Base-by-base conservation (phyloP, 352 stramenopile genomes). In the Globisporangium iwayamae region DNA sequence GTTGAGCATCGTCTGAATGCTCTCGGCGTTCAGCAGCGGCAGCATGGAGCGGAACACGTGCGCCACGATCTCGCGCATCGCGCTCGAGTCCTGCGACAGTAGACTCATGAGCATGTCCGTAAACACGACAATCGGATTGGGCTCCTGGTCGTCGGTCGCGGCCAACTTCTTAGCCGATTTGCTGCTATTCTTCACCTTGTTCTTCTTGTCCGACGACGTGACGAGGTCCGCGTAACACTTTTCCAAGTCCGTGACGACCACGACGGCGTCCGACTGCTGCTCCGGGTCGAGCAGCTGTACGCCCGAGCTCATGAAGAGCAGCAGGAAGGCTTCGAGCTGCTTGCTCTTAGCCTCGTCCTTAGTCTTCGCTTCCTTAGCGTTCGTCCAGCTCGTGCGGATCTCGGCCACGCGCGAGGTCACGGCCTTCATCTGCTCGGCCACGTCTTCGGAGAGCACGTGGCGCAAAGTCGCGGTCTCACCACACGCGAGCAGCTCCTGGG, bases 51-150 rank as follows among this genome's bases (percentile, higher is more conserved):
- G 78, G 75, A 96, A 96, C 13, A 87, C 87, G 63, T 92, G 79
- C 18, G 71, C 86, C 20, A 96, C 87, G 34, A 96, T 90, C 34
- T 93, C 85, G 56, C 87, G 87, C 72, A 96, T 76, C 39, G 85
- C 83, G 57, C 83, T 90, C 63, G 87, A 96, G 63, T 93, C 80
- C 57, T 92, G 83, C 28, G 87, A 82, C 41, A 96, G 70, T 67
- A 94, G 65, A 76, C 83, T 90, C 72, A 96, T 65, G 51, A 96
- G 67, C 74, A 94, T 65, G 70, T 96, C 87, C 14, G 80, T 91
- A 14, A 96, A 73, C 65, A 96, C 87, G 20, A 91, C 78, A 18
- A 94, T 72, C 8, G 85, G 78, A 20, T 91, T 74, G 16, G 76
- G 65, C 45, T 73, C 43, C 0, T 59, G 52, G 8, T 73, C 65